These are phyloP conservation scores for Candida orba DNA, from an alignment of 805 yeast genomes.

Conservation along the genomic window DNA sequence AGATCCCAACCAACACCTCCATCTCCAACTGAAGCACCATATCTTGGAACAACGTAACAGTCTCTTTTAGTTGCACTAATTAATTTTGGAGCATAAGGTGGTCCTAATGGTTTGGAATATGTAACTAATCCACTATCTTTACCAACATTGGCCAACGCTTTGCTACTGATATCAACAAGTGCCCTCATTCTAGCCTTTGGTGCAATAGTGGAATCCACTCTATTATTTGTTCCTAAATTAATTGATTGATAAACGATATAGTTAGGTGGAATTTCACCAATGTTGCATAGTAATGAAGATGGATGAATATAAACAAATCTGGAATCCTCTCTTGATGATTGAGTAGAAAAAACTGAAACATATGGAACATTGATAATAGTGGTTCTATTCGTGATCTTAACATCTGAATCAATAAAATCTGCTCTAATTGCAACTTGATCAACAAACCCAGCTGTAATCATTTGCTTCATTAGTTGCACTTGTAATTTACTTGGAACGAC, in stretches of 20 bases:
- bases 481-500: conserved; percentile 65
- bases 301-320: conserved; percentile 77
- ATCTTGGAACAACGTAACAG: conserved; percentile 85
- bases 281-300: conserved; percentile 49
- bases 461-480: conserved; percentile 76
- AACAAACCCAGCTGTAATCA: conserved; percentile 85
- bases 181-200: conserved; percentile 62
- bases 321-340: conserved; percentile 32
- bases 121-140: conserved; percentile 65
- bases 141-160: conserved; percentile 72
- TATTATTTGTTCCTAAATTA: conserved; percentile 43
- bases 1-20: conserved; percentile 92
- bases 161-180: conserved; percentile 66
- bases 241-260: conserved; percentile 69
- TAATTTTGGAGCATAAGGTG: conserved; percentile 77
- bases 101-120: conserved; percentile 87
- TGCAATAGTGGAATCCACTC: conserved; percentile 33
- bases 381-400: conserved; percentile 49
- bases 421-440: conserved; percentile 88
- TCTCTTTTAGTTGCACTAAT: conserved; percentile 63
- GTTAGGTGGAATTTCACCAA: conserved; percentile 71
- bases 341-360: conserved; percentile 40
- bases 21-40: conserved; percentile 75
- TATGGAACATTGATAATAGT: conserved; percentile 59
- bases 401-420: conserved; percentile 61